A percentile compares a stretch with the other conserved stretches of the same genome.
Conservation (phyloP, 73 alveolate species). For the Paramecium pentaurelia region DNA sequence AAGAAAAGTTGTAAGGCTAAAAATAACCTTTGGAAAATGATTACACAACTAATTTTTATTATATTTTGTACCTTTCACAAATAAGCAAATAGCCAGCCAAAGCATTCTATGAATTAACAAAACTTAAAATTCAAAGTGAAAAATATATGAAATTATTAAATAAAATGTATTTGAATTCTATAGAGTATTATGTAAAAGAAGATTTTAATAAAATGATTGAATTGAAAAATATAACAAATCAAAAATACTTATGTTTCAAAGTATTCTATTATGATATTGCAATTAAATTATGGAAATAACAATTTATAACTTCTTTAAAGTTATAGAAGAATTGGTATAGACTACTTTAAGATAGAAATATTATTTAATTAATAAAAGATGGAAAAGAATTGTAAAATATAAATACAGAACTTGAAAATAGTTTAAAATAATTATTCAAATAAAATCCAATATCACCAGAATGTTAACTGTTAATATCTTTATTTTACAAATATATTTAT, state of each 20-base stretch:
- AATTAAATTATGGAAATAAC: neutral
- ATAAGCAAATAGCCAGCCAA: neutral
- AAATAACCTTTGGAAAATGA: neutral
- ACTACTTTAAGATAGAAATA: neutral
- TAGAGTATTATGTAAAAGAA: neutral
- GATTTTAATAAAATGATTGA: neutral
- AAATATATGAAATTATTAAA: neutral
- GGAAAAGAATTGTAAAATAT: neutral
- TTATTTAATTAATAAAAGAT: neutral
- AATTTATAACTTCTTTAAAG: neutral
- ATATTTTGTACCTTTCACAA: neutral
- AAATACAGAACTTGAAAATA: neutral
- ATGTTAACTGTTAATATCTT: neutral
- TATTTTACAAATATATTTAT: neutral
- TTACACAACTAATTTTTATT: neutral
- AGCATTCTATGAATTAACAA: slow-evolving; percentile 1
- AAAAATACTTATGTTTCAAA: neutral
- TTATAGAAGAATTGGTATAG: neutral
- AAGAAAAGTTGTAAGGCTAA: neutral
- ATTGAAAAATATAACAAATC: neutral
- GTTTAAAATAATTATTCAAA: neutral
- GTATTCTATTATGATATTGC: neutral
- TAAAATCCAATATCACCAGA: neutral
- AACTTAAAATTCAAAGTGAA: neutral
- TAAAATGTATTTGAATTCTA: neutral